These are phyloP conservation scores for Chenopodium album DNA, from an alignment of 148 eudicot genomes.

Conservation along the genomic window DNA sequence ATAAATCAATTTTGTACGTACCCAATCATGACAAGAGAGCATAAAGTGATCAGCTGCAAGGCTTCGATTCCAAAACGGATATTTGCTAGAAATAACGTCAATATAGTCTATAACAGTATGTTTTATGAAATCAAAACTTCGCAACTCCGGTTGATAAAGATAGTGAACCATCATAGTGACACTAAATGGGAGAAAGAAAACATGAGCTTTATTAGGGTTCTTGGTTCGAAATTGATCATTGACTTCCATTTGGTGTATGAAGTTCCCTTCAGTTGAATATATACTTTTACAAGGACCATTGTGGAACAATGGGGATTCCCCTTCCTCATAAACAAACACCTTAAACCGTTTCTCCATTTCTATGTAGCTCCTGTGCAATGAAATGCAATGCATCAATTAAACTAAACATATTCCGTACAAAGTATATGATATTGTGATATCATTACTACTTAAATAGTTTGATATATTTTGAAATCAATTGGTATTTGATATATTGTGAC, in stretches of 20 bases:
- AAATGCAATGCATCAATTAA: neutral
- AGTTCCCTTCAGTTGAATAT: constrained; percentile 68
- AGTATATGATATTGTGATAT: no score
- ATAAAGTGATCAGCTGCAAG: constrained; percentile 75
- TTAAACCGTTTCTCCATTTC: constrained; percentile 75
- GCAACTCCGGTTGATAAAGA: constrained; percentile 44
- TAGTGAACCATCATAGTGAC: constrained; percentile 46
- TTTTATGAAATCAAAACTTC: constrained; percentile 47
- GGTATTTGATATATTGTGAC: no score
- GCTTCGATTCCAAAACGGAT: constrained; percentile 76
- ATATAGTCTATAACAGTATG: constrained; percentile 51
- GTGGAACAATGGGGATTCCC: constrained; percentile 73
- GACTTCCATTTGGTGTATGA: constrained; percentile 56
- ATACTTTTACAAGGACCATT: constrained; percentile 65
- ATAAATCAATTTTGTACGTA: constrained; percentile 12
- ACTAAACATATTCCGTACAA: no score
- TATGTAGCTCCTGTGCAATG: constrained; percentile 57
- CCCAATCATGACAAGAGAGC: constrained; percentile 91
- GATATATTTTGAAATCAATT: no score
- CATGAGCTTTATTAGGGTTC: constrained; percentile 56
- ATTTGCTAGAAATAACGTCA: constrained; percentile 43
- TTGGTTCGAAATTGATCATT: constrained; percentile 49
- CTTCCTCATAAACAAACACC: constrained; percentile 67
- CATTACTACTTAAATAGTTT: no score
- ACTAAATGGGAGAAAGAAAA: constrained; percentile 68